phyloP scores from a whole-genome alignment of 495 filamentous ascomycete genomes.

The Patellaria atrata region DNA sequence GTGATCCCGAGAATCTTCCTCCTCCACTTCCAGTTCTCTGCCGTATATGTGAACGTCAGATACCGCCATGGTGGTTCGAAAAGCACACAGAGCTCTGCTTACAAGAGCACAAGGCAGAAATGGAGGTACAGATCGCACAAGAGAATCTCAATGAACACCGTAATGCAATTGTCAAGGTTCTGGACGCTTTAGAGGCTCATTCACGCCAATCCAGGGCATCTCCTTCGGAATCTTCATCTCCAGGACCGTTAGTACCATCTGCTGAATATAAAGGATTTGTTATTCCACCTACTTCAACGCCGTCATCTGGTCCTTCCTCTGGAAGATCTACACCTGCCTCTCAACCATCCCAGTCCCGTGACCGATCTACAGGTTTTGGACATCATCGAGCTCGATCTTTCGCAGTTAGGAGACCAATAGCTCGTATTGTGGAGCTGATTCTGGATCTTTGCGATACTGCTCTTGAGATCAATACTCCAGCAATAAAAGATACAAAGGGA shows the following conservation, averaged over 20 bases:
- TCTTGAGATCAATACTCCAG: slow-evolving; percentile 82
- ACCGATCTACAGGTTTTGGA: slow-evolving; percentile 58
- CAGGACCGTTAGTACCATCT: slow-evolving; percentile 37
- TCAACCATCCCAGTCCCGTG: slow-evolving; percentile 56
- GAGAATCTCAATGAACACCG: slow-evolving; percentile 89
- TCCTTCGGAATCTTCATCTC: slow-evolving; percentile 39
- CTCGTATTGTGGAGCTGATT: slow-evolving; percentile 84
- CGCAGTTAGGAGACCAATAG: slow-evolving; percentile 73
- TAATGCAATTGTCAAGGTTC: slow-evolving; percentile 85
- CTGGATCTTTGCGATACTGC: slow-evolving; percentile 93
- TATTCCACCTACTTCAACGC: slow-evolving; percentile 58
- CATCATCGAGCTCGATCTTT: slow-evolving; percentile 69
- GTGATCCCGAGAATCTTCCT: slow-evolving; percentile 68
- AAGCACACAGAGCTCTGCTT: slow-evolving; percentile 94
- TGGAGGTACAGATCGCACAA: slow-evolving; percentile 92
- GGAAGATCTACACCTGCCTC: slow-evolving; percentile 54
- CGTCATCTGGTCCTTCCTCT: slow-evolving; percentile 46
- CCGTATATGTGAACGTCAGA: slow-evolving; percentile 93
- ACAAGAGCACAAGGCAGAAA: slow-evolving; percentile 90
- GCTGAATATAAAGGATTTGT: slow-evolving; percentile 84
- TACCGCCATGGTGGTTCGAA: slow-evolving; percentile 99
- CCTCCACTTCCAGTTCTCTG: slow-evolving; percentile 82
- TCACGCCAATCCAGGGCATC: slow-evolving; percentile 45
- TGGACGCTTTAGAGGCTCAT: slow-evolving; percentile 80
- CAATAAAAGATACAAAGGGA: slow-evolving; percentile 64